Percentiles rank a stretch among this genome's conserved stretches.
Conservation (phyloP, 139 green algal genomes). For the Spirogloea muscicola region DNA sequence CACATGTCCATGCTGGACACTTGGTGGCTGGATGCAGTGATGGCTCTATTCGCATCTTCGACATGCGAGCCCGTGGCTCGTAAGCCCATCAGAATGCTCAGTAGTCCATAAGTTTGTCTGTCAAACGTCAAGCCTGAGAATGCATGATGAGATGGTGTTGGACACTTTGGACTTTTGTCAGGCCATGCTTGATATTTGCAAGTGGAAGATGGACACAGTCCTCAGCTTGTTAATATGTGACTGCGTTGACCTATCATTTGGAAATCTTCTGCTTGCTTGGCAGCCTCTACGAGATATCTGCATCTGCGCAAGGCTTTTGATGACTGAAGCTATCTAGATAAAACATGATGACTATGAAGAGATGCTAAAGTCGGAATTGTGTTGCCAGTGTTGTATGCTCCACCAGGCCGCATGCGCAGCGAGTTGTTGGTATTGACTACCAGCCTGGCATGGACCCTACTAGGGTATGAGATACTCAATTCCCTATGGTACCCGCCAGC, state of each 20-base stretch:
- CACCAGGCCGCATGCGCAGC: slow-evolving; percentile 24
- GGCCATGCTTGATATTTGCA: background rate
- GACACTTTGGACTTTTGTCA: background rate
- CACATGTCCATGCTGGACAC: slow-evolving; percentile 12
- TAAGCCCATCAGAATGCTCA: background rate
- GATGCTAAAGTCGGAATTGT: background rate
- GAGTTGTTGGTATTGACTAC: slow-evolving; percentile 23
- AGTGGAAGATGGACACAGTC: background rate
- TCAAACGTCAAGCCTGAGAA: background rate
- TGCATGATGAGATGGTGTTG: background rate
- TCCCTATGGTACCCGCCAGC: background rate
- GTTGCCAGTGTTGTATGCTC: slow-evolving; percentile 21
- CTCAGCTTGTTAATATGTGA: background rate
- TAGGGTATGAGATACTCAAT: slow-evolving; percentile 1
- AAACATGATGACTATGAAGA: background rate
- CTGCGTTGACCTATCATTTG: background rate
- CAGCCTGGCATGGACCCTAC: slow-evolving; percentile 14
- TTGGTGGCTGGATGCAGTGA: slow-evolving; percentile 26
- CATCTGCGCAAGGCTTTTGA: slow-evolving; percentile 4
- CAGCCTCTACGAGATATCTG: background rate
- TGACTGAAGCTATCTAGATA: background rate
- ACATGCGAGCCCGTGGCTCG: slow-evolving; percentile 22
- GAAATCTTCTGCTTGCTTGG: background rate
- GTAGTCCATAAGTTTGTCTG: background rate
- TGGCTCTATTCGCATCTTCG: slow-evolving; percentile 24